A percentile compares a stretch with the other conserved stretches of the same genome.
These are phyloP conservation scores for Pelargonium nanum DNA, from an alignment of 345 rosid genomes.

Conservation along the genomic window DNA sequence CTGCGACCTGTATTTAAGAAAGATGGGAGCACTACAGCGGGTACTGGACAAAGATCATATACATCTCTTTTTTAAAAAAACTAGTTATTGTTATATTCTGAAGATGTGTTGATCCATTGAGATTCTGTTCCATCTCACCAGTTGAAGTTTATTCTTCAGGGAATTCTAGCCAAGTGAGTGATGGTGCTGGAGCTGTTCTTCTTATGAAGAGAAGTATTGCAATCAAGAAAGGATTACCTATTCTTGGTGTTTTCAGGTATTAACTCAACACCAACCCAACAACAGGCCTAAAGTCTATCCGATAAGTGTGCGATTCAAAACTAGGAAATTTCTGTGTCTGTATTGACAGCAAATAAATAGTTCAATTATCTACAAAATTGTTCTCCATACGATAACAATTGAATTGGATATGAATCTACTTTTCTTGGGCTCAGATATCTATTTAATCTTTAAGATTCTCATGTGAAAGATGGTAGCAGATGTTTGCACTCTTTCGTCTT, in stretches of 20 bases:
- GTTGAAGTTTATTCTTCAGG: slow-evolving; percentile 33
- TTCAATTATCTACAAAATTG: too few relatives aligned
- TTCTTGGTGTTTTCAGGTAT: slow-evolving; percentile 89
- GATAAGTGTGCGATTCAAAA: too few relatives aligned
- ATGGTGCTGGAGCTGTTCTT: slow-evolving; percentile 93
- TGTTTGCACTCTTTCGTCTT: neutral
- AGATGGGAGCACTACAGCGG: slow-evolving; percentile 91
- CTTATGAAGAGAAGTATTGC: slow-evolving; percentile 91
- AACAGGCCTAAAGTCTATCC: neutral
- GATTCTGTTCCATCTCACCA: slow-evolving; percentile 2
- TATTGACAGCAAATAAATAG: neutral
- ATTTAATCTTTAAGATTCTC: too few relatives aligned
- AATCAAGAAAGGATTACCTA: slow-evolving; percentile 57
- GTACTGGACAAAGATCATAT: slow-evolving; percentile 31
- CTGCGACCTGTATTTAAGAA: slow-evolving; percentile 76
- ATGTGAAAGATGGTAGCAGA: too few relatives aligned
- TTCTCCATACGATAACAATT: too few relatives aligned
- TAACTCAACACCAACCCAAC: neutral
- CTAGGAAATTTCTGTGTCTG: too few relatives aligned
- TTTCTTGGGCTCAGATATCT: too few relatives aligned
- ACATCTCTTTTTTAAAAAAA: too few relatives aligned
- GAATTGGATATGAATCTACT: too few relatives aligned
- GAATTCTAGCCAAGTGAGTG: slow-evolving; percentile 89
- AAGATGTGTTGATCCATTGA: neutral
- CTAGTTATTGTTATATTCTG: neutral